Conservation (phyloP, 805 yeast genomes). For the Millerozyma acaciae region DNA sequence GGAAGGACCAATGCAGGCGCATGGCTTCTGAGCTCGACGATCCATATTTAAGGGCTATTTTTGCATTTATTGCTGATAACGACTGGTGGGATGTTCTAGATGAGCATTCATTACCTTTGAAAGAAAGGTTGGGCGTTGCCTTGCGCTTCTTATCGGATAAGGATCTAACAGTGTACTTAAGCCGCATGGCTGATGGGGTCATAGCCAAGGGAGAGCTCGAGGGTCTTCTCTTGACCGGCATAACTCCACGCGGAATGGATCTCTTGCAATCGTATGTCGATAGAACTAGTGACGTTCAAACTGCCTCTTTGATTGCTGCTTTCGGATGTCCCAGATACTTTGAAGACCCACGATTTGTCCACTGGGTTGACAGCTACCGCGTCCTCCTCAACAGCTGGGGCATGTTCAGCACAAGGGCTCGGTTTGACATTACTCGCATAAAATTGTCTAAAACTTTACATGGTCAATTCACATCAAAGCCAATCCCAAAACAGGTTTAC, state of each 20-base stretch:
- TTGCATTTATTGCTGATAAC: constrained; percentile 89
- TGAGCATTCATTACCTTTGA: constrained; percentile 80
- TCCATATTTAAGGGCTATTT: constrained; percentile 86
- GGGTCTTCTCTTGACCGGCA: constrained; percentile 88
- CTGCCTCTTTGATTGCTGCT: constrained; percentile 77
- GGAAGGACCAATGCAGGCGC: constrained; percentile 90
- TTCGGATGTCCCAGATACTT: constrained; percentile 85
- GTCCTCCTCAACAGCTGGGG: constrained; percentile 74
- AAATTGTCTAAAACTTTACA: constrained; percentile 52
- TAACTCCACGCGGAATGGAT: constrained; percentile 79
- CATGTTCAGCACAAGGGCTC: constrained; percentile 72
- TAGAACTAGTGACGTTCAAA: constrained; percentile 85
- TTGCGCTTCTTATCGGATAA: constrained; percentile 77
- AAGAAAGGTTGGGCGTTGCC: constrained; percentile 90
- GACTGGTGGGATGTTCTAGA: constrained; percentile 96
- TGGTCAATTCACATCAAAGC: constrained; percentile 45
- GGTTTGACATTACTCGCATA: constrained; percentile 76
- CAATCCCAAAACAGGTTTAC: constrained; percentile 69
- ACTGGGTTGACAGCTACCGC: constrained; percentile 75
- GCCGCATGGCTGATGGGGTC: constrained; percentile 65
- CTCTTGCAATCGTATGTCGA: constrained; percentile 83
- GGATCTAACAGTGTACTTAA: constrained; percentile 69
- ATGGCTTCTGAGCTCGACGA: constrained; percentile 85
- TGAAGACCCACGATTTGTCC: constrained; percentile 63
- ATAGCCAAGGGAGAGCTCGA: constrained; percentile 81